Conservation (phyloP, 805 yeast species). For the Candida qinlingensis region DNA sequence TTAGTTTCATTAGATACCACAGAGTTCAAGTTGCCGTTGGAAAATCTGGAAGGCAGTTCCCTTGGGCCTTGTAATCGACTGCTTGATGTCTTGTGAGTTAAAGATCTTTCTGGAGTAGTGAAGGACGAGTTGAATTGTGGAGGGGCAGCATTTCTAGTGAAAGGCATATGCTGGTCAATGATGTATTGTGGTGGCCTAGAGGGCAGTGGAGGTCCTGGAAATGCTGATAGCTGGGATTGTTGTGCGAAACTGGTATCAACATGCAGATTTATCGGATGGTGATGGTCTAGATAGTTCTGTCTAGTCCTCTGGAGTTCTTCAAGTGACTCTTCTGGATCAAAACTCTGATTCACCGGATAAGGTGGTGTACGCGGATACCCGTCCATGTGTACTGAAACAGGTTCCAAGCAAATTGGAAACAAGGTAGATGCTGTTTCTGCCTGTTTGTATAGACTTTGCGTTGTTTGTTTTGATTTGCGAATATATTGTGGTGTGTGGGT, state of each 20-base stretch:
- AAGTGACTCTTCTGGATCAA: background rate
- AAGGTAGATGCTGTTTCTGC: too few relatives aligned
- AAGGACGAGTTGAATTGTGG: background rate
- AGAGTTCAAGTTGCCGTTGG: background rate
- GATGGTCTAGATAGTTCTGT: background rate
- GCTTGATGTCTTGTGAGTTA: background rate
- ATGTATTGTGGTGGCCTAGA: slow-evolving; percentile 20
- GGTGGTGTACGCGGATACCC: background rate
- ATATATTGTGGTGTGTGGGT: too few relatives aligned
- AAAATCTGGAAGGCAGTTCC: slow-evolving; percentile 15
- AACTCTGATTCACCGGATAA: background rate
- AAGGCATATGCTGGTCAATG: slow-evolving; percentile 14
- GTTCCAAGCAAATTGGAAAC: background rate
- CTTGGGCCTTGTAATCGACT: slow-evolving; percentile 20
- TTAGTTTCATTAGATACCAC: background rate
- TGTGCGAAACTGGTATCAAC: slow-evolving; percentile 1
- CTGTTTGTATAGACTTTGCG: too few relatives aligned
- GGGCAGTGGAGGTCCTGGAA: slow-evolving; percentile 20
- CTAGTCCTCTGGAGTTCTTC: background rate
- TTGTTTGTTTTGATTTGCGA: too few relatives aligned
- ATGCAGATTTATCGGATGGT: slow-evolving; percentile 1
- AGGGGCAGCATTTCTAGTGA: background rate
- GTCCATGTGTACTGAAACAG: background rate
- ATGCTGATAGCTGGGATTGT: background rate
- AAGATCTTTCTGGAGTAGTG: background rate